These are phyloP conservation scores for Pseudonitzschia pungens DNA, from an alignment of 108 stramenopile species.

Conservation along the genomic window DNA sequence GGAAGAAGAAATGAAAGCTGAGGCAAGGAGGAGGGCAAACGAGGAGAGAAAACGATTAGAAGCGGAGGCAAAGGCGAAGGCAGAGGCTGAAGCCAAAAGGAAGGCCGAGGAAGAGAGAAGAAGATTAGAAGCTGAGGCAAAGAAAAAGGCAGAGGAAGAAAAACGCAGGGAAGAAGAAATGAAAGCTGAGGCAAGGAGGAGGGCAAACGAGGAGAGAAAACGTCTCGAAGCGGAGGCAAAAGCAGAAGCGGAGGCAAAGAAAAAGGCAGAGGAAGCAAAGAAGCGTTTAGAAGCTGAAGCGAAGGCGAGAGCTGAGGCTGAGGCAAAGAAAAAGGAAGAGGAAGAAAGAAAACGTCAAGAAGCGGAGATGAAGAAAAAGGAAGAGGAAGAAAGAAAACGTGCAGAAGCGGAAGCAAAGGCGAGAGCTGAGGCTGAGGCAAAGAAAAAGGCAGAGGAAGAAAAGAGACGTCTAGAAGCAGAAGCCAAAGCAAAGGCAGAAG, in stretches of 20 bases:
- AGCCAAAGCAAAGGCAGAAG: background rate
- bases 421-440: conserved; percentile 1
- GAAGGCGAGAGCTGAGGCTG: too few relatives aligned
- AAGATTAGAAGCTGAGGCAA: background rate
- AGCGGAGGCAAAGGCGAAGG: background rate
- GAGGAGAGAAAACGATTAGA: background rate
- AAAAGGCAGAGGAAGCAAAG: too few relatives aligned
- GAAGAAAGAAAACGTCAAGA: too few relatives aligned
- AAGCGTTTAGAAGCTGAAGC: too few relatives aligned
- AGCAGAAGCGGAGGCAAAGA: too few relatives aligned
- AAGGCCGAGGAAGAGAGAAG: background rate
- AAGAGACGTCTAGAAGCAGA: conserved; percentile 3
- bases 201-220: conserved; percentile 9
- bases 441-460: conserved; percentile 14
- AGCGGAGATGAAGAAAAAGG: background rate
- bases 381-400: conserved; percentile 12
- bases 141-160: background rate
- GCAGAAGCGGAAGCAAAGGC: conserved; percentile 4
- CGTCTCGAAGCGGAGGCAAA: background rate
- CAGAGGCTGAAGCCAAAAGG: background rate
- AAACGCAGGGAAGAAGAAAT: too few relatives aligned
- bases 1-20: background rate
- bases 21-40: background rate
- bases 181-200: conserved; percentile 9
- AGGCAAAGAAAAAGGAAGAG: too few relatives aligned